Base-by-base conservation (phyloP, 129 eudicot species). In the Scalesia atractyloides region DNA sequence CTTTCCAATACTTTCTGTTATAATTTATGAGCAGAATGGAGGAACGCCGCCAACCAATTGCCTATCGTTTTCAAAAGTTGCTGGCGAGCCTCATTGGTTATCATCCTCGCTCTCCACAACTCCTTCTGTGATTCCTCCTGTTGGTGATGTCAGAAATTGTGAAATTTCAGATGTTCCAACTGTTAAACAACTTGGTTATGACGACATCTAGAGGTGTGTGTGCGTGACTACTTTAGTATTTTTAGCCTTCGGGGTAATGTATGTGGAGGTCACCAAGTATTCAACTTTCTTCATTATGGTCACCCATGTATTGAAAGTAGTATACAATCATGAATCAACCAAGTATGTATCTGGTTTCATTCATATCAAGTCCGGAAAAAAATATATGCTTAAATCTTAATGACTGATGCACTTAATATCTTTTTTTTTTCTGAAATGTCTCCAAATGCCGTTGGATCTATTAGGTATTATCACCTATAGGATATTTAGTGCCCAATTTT, bases 31-130 rank as follows among this genome's bases (percentile, higher is more conserved):
- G 52, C 76, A 91, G 97, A 91, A 91, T 80, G 96, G 93, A 67
- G 97, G 97, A 75, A 91, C 58, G 68, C 89, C 96, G 54, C 97
- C 97, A 63, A 79, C 82, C 75, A 91, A 80, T 65, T 88, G 90
- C 80, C 96, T 88, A 63, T 81, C 89, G 10, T 88, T 88, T 75
- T 66, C 86, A 60, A 88, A 91, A 80, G 79, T 91, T 73, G 92
- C 91, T 70, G 97, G 96, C 15, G 76, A 91, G 51, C 97, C 97
- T 74, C 76, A 82, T 7, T 88, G 95, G 95, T 76, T 69, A 36
- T 82, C 87, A 37, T 86, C 91, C 51, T 75, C 93, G 8, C 67
- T 91, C 8, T 68, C 69, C 43, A 82, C 56, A 56, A 70, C 83
- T 41, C 58, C 74, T 57, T 33, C 70, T 39, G 15, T 19, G 20